Base-by-base conservation (phyloP, 2,329 filamentous ascomycete species). In the Calonectria fujianensis region DNA sequence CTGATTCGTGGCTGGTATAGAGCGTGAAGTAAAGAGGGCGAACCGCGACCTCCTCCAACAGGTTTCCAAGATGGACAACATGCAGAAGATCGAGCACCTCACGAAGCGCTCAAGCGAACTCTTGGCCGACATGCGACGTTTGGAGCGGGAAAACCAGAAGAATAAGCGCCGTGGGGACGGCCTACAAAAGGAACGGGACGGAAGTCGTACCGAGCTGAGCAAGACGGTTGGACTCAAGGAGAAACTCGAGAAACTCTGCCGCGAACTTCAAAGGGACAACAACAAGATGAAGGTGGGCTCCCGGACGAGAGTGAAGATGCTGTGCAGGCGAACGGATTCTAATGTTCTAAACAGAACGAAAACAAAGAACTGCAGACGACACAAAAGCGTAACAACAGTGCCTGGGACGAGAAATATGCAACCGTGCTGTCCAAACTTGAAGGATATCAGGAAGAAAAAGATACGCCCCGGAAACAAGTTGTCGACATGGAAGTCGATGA, bases 161-260 rank as follows among this genome's bases (percentile, higher is more conserved):
- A 97, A 96, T 81, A 98, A 98, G 89, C 98, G 98, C 85, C 94
- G 96, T 31, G 95, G 95, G 32, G 97, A 99, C 84, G 94, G 95
- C 82, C 86, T 99, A 70, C 97, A 99, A 85, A 99, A 98, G 84
- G 97, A 99, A 82, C 97, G 98, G 85, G 97, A 99, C 83, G 93
- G 95, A 79, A 94, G 94, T 72, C 93, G 96, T 80, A 94, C 93
- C 61, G 97, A 99, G 84, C 89, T 98, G 71, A 96, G 93, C 86
- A 98, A 98, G 86, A 96, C 96, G 29, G 93, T 94, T 27, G 94
- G 93, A 1, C 92, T 98, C 83, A 98, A 98, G 85, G 96, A 98
- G 84, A 98, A 98, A 86, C 89, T 99, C 59, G 97, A 99, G 86
- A 99, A 98, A 84, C 89, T 99, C 39, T 98, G 96, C 81, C 90